Conservation (phyloP, 257 asterid species). For the Fraxinus cuspidata region DNA sequence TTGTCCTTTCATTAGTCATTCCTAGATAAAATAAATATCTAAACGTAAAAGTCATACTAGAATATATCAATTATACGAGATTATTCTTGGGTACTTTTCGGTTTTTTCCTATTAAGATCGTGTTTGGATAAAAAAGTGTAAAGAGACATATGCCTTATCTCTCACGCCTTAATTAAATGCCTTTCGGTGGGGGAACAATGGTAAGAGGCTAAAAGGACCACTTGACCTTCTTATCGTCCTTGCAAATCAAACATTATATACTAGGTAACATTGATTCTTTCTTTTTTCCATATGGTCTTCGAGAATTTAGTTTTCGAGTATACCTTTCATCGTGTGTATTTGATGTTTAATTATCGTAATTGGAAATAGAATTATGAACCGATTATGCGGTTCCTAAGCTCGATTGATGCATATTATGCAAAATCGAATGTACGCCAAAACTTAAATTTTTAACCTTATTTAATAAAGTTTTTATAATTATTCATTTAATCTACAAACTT, state of each 20-base stretch:
- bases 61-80: background rate
- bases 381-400: too few species aligned
- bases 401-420: too few species aligned
- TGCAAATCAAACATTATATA: background rate
- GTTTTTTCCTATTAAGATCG: background rate
- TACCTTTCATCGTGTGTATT: background rate
- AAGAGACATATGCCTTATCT: slow-evolving; percentile 1
- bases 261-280: background rate
- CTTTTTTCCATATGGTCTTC: background rate
- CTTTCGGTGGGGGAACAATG: slow-evolving; percentile 8
- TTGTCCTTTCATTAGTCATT: background rate
- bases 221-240: background rate
- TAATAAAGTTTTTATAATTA: too few species aligned
- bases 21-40: background rate
- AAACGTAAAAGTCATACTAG: background rate
- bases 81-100: background rate
- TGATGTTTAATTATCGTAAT: background rate
- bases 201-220: background rate
- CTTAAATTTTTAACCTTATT: too few species aligned
- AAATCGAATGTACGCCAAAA: too few species aligned
- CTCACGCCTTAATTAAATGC: background rate
- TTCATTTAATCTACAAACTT: too few species aligned
- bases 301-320: background rate
- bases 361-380: too few species aligned
- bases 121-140: background rate